phyloP scores from a whole-genome alignment of 1,284 basidiomycete species.

The Veloporphyrellus conicus region DNA sequence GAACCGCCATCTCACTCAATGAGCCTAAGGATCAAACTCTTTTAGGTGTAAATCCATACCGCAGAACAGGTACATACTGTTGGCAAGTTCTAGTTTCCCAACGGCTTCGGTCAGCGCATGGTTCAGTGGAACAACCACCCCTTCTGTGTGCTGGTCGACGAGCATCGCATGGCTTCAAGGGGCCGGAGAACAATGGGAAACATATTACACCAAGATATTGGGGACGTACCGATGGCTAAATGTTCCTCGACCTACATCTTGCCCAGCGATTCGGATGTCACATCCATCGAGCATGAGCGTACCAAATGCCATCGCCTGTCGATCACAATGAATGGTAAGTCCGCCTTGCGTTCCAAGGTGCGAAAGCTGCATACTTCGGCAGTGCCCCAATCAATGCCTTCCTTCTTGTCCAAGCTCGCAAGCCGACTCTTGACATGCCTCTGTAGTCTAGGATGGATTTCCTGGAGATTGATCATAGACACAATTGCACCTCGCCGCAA shows the following conservation, averaged over 20 bases:
- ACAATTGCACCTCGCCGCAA: background rate
- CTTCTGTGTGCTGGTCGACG: constrained; percentile 79
- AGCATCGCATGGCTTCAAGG: constrained; percentile 75
- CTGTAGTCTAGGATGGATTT: constrained; percentile 74
- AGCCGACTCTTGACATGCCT: constrained; percentile 76
- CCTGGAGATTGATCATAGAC: constrained; percentile 37
- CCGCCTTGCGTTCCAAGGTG: background rate
- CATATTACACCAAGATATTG: background rate
- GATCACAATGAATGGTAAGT: background rate
- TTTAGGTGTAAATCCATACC: background rate
- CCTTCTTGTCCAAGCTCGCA: constrained; percentile 65
- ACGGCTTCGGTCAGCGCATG: constrained; percentile 48
- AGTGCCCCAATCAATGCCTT: constrained; percentile 81
- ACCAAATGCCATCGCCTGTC: constrained; percentile 78
- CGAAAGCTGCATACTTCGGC: constrained; percentile 58
- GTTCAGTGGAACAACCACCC: constrained; percentile 75
- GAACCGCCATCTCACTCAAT: constrained; percentile 80
- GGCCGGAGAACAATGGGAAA: background rate
- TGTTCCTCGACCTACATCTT: constrained; percentile 86
- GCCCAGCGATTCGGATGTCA: constrained; percentile 82
- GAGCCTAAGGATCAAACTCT: constrained; percentile 49
- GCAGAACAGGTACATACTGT: constrained; percentile 52
- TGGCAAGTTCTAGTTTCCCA: constrained; percentile 80
- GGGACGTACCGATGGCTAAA: constrained; percentile 73
- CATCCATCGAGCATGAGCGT: constrained; percentile 74